A percentile compares a stretch with the other conserved stretches of the same genome.
These are phyloP conservation scores for Hypsizygus ulmarius DNA, from an alignment of 1,284 basidiomycete species.

Conservation along the genomic window DNA sequence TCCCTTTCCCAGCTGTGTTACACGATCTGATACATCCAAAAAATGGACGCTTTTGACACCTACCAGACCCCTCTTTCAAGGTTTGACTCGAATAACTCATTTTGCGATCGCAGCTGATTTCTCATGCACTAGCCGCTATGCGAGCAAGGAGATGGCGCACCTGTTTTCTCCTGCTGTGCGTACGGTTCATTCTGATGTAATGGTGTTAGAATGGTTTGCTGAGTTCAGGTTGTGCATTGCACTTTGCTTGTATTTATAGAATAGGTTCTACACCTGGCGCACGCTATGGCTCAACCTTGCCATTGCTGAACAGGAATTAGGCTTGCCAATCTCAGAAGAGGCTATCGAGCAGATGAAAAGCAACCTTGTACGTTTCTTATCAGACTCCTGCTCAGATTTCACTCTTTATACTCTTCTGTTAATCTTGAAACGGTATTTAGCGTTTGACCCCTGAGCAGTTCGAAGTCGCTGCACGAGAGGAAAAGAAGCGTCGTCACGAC, in stretches of 20 bases:
- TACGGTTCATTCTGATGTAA: conserved; percentile 12
- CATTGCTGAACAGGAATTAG: conserved; percentile 94
- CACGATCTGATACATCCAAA: background rate
- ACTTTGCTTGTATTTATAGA: conserved; percentile 46
- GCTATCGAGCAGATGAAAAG: conserved; percentile 94
- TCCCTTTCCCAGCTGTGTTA: background rate
- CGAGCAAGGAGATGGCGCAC: conserved; percentile 97
- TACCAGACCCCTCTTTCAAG: conserved; percentile 78
- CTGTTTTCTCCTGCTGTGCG: conserved; percentile 89
- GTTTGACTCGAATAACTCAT: conserved; percentile 32
- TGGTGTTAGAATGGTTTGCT: background rate
- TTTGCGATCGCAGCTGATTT: conserved; percentile 12
- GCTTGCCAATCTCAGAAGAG: conserved; percentile 85
- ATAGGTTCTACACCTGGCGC: conserved; percentile 96
- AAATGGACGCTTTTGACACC: conserved; percentile 64
- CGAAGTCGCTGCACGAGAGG: conserved; percentile 88
- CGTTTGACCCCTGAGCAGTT: conserved; percentile 88
- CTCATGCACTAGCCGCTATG: conserved; percentile 78
- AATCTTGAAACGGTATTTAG: conserved; percentile 37
- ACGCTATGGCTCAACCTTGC: conserved; percentile 96
- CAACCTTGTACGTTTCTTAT: conserved; percentile 65
- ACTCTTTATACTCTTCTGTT: background rate
- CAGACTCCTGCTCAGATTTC: background rate
- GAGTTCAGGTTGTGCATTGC: background rate
- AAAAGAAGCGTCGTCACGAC: conserved; percentile 97